Conservation (phyloP, 139 green algal genomes). For the Volvox reticuliferus region DNA sequence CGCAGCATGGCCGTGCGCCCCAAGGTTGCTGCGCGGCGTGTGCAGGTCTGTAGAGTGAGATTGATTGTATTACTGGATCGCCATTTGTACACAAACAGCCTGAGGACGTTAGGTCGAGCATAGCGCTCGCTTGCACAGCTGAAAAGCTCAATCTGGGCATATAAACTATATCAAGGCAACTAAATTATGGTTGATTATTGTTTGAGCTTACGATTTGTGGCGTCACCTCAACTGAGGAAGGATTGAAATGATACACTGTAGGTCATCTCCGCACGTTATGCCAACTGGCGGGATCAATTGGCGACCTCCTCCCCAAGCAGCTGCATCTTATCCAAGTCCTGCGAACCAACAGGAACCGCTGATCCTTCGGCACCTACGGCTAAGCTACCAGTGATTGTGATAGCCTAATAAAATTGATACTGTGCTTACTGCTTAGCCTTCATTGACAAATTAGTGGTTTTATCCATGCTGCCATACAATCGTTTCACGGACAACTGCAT, state of each 20-base stretch:
- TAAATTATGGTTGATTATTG: no score
- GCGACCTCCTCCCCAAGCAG: not conserved
- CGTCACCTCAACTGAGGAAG: no score
- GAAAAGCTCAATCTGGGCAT: no score
- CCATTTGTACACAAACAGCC: not conserved
- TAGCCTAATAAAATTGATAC: no score
- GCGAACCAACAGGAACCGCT: not conserved
- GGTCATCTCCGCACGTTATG: not conserved
- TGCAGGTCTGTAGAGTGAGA: not conserved
- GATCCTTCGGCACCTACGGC: no score
- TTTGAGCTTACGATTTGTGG: no score
- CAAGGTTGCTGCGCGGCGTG: constrained; percentile 15
- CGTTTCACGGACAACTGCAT: no score
- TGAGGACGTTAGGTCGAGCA: constrained; percentile 21
- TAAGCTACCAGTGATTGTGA: no score
- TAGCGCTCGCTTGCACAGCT: not conserved
- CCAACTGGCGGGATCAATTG: constrained; percentile 41
- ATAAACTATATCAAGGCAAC: no score
- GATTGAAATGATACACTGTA: not conserved
- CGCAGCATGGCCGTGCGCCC: constrained; percentile 4
- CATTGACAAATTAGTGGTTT: no score
- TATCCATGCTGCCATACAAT: no score
- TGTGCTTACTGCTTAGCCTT: no score
- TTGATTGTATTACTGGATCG: not conserved
- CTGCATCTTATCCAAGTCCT: constrained; percentile 5